phyloP scores from a whole-genome alignment of 2,329 filamentous ascomycete species.

The Fusarium brachygibbosum region DNA sequence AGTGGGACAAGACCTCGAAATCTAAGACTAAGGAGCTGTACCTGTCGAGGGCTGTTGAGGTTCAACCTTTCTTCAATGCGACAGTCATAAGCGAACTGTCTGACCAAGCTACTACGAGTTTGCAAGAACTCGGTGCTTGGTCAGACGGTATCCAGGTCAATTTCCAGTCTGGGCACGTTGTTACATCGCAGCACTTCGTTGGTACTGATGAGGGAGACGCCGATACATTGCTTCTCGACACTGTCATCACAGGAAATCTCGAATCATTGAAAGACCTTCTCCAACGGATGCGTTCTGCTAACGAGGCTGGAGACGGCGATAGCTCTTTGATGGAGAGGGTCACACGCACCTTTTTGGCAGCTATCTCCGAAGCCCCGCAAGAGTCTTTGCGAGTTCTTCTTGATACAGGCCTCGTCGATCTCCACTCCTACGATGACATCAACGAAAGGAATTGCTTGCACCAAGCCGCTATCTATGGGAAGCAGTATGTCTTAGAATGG shows the following conservation, averaged over 20 bases:
- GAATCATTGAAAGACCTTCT: constrained; percentile 84
- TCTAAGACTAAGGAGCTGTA: constrained; percentile 98
- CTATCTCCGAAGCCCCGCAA: constrained; percentile 86
- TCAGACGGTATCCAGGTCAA: constrained; percentile 94
- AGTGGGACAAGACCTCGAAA: constrained; percentile 99
- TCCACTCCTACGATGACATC: constrained; percentile 96
- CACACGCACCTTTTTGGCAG: constrained; percentile 90
- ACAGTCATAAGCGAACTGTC: constrained; percentile 97
- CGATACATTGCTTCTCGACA: constrained; percentile 89
- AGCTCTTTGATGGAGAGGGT: constrained; percentile 77
- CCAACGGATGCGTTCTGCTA: constrained; percentile 72
- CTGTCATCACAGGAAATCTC: constrained; percentile 84
- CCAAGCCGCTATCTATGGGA: constrained; percentile 95
- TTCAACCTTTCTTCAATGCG: constrained; percentile 98
- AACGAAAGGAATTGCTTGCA: constrained; percentile 97
- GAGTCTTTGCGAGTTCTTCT: constrained; percentile 82
- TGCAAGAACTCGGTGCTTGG: constrained; percentile 96
- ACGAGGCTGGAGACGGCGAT: constrained; percentile 69
- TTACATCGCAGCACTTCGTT: constrained; percentile 74
- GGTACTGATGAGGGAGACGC: constrained; percentile 90
- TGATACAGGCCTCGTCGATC: constrained; percentile 84
- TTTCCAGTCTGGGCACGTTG: constrained; percentile 77
- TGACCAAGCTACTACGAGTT: constrained; percentile 95
- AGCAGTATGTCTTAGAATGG: constrained; percentile 79
- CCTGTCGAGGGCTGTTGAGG: constrained; percentile 93